Conservation (phyloP, 805 yeast species). For the Myxozyma mucilagina region DNA sequence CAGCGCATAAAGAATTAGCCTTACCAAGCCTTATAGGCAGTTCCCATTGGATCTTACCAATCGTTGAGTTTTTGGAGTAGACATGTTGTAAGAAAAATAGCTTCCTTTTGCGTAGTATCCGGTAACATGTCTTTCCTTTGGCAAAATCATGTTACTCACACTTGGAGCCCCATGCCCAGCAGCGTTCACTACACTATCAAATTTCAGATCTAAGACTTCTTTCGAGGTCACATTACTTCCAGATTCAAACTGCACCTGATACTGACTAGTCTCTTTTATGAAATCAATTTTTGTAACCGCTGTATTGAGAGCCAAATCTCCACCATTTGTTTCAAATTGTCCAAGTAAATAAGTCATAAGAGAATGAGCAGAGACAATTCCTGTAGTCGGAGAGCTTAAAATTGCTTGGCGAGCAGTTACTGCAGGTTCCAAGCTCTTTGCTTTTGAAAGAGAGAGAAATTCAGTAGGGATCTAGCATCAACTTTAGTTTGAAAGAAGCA, state of each 20-base stretch:
- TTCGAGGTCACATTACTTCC: conserved; percentile 37
- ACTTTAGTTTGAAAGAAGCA: neutral
- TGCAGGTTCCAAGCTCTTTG: conserved; percentile 60
- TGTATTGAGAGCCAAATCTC: conserved; percentile 66
- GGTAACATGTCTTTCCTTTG: conserved; percentile 56
- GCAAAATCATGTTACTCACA: conserved; percentile 70
- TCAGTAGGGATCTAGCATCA: conserved; percentile 50
- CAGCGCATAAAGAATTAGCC: conserved; percentile 29
- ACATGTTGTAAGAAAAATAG: conserved; percentile 60
- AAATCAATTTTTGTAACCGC: conserved; percentile 48
- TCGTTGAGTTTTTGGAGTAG: conserved; percentile 53
- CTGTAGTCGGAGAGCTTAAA: conserved; percentile 76
- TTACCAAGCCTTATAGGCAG: neutral
- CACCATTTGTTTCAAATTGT: conserved; percentile 56
- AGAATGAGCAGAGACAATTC: conserved; percentile 81
- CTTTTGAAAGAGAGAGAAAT: conserved; percentile 51
- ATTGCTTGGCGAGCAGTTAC: conserved; percentile 62
- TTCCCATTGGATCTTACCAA: conserved; percentile 36
- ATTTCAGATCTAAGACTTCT: conserved; percentile 44
- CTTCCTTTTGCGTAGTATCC: conserved; percentile 82
- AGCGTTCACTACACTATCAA: conserved; percentile 66
- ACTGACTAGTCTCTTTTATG: conserved; percentile 12
- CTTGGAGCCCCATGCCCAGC: conserved; percentile 78
- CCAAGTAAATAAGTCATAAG: conserved; percentile 61
- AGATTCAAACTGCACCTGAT: conserved; percentile 33